Evolutionary conservation across 768 basidiomycete genomes (phyloP), one percentile per base, ranked within the genome.

Genomic region (Suillus ampliporus): DNA sequence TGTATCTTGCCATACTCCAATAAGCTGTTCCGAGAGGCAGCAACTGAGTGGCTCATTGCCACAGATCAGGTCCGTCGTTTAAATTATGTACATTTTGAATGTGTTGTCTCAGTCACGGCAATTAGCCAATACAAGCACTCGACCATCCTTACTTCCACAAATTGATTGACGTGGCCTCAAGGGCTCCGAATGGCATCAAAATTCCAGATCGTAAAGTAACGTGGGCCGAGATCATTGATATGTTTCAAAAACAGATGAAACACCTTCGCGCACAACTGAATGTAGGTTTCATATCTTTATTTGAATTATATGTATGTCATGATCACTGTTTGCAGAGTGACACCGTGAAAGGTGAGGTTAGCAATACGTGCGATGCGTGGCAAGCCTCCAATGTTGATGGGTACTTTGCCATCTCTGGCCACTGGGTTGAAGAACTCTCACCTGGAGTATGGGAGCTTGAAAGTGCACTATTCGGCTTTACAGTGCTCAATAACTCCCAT

Each of bases 151-250:
- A 63, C 17, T 81, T 80, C 57, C 62, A 71, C 40, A 57, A 71
- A 1, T 78, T 81, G 79, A 78, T 81, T 47, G 61, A 77, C 28
- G 63, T 80, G 50, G 80, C 80, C 23, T 61, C 80, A 7, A 60
- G 69, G 4, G 77, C 79, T 3, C 75, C 72, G 1, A 67, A 75
- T n/a, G 74, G 79, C 4, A 74, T 82, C 14, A 72, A 68, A n/a
- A 69, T 82, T 40, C 80, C 76, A 1, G 58, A 54, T 31, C 65
- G 69, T 5, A 74, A 76, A 50, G 58, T 61, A 5, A 74, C 73
- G 0, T 64, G 73, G 0, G 48, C 56, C 23, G 68, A 68, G 21
- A 76, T 82, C 51, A 74, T 77, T 1, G 19, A 63, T 0, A 65
- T 68, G 28, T 81, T 80, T 48, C 61, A 69, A 23, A 15, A 64